Percentiles rank a stretch among this genome's conserved stretches.
These are phyloP conservation scores for Exobasidium cylindrosporum DNA, from an alignment of 1,284 basidiomycete genomes.

Conservation along the genomic window DNA sequence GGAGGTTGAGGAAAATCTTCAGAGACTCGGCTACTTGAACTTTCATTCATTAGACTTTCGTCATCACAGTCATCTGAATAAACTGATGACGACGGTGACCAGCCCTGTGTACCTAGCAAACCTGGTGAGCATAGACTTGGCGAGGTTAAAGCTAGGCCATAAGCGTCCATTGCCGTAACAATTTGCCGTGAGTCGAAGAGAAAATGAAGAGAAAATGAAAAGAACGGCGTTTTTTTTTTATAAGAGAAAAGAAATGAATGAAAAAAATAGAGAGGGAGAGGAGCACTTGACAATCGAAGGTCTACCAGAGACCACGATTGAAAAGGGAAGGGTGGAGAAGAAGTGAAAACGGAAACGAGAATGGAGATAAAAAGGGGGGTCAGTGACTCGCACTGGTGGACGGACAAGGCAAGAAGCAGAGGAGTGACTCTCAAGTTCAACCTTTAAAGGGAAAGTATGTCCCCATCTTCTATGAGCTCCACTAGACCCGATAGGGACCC, in stretches of 20 bases:
- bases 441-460: too few relatives aligned
- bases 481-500: too few relatives aligned
- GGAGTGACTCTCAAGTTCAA: background rate
- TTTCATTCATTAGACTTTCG: too few relatives aligned
- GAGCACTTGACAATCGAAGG: too few relatives aligned
- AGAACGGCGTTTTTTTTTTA: too few relatives aligned
- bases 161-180: background rate
- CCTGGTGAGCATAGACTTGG: conserved; percentile 1
- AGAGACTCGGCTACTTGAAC: too few relatives aligned
- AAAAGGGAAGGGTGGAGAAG: background rate
- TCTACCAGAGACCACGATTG: background rate
- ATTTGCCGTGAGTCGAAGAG: background rate
- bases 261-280: too few relatives aligned
- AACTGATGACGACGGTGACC: conserved; percentile 4
- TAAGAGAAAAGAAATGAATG: background rate
- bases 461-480: too few relatives aligned
- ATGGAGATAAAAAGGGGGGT: background rate
- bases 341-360: background rate
- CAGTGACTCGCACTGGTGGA: background rate
- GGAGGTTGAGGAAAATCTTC: too few relatives aligned
- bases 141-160: conserved; percentile 1
- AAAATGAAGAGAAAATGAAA: background rate
- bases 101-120: conserved; percentile 5
- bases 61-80: background rate
- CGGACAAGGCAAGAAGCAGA: background rate